Percentiles rank a stretch among this genome's conserved stretches.
phyloP scores from a whole-genome alignment of 225 moss, liverwort and hornwort species.

The Straminergon stramineum region DNA sequence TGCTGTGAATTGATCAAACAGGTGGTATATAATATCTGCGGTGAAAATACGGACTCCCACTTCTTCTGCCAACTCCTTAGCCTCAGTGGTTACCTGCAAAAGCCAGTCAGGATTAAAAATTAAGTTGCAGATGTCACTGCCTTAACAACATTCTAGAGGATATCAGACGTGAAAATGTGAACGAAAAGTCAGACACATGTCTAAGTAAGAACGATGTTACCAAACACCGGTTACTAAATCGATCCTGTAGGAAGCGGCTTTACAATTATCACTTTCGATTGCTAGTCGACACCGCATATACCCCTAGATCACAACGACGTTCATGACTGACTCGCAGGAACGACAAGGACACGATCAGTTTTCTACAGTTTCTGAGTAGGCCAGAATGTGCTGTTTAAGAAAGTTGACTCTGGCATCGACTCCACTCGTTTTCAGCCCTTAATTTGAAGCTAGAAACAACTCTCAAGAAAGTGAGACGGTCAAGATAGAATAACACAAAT shows the following conservation, averaged over 20 bases:
- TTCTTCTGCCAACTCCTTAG: conserved; percentile 94
- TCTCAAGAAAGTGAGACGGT: neutral
- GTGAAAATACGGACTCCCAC: conserved; percentile 95
- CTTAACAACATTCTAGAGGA: neutral
- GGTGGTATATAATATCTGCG: conserved; percentile 97
- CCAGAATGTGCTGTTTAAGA: neutral
- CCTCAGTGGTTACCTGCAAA: conserved; percentile 76
- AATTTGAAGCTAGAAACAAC: neutral
- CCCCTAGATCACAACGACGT: neutral
- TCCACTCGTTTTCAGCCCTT: neutral
- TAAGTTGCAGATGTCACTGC: neutral
- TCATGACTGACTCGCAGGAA: neutral
- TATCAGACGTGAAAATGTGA: neutral
- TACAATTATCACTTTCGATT: neutral
- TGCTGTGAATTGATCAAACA: conserved; percentile 95
- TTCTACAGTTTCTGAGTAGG: neutral
- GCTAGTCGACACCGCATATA: neutral
- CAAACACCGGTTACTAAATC: neutral
- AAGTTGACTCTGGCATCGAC: neutral
- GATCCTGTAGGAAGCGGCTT: neutral
- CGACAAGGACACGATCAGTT: neutral
- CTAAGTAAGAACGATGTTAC: neutral
- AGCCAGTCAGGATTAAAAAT: neutral
- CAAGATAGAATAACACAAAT: neutral
- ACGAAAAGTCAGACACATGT: neutral